These are phyloP conservation scores for Aspergillus pseudotamarii DNA, from an alignment of 2,329 filamentous ascomycete genomes.

Conservation along the genomic window DNA sequence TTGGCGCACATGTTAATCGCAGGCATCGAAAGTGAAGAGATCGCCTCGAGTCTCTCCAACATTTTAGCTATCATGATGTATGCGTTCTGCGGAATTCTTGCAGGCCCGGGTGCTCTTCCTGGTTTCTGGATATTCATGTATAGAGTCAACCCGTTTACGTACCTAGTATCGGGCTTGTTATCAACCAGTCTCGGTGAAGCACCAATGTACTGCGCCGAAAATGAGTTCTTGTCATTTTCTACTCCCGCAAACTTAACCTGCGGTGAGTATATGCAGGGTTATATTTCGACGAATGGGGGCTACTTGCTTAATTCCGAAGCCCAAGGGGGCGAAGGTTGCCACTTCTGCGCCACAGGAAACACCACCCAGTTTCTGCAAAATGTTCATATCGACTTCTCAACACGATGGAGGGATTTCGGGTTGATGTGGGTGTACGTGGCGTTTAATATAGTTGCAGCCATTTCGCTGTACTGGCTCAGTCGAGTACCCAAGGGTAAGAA, in stretches of 20 bases:
- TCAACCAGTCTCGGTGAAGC: conserved; percentile 4
- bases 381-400: not conserved
- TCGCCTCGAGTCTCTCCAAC: conserved; percentile 10
- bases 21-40: conserved; percentile 8
- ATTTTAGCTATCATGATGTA: conserved; percentile 14
- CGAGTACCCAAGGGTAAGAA: not conserved
- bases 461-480: not conserved
- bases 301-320: conserved; percentile 5
- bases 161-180: conserved; percentile 23
- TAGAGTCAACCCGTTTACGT: conserved; percentile 21
- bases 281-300: conserved; percentile 5
- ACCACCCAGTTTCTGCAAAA: conserved; percentile 6
- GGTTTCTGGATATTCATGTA: conserved; percentile 22
- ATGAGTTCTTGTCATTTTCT: conserved; percentile 2
- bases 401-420: not conserved
- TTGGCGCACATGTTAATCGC: conserved; percentile 73
- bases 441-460: not conserved
- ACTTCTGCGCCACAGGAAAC: conserved; percentile 1
- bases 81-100: conserved; percentile 19
- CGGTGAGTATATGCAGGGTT: conserved; percentile 9
- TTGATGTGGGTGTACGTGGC: not conserved
- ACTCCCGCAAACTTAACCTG: conserved; percentile 7
- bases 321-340: not conserved
- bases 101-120: conserved; percentile 10
- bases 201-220: conserved; percentile 5